phyloP scores from a whole-genome alignment of 805 yeast genomes.

The Nakazawaea ishiwadae region DNA sequence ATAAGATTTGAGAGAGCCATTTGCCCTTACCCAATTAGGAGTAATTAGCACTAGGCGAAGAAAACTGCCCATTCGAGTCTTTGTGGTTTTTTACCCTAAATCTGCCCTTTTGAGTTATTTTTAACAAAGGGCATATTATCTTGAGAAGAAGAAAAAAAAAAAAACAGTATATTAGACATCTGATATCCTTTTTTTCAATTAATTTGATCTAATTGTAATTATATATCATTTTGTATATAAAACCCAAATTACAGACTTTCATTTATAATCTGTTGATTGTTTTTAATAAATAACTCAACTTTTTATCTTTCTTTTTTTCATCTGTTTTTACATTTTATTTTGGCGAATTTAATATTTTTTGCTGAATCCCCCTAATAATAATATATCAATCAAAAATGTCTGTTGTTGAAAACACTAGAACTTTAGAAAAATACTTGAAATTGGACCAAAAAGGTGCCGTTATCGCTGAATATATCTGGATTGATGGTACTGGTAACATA shows the following conservation, averaged over 20 bases:
- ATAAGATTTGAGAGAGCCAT: constrained; percentile 1
- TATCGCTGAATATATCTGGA: constrained; percentile 97
- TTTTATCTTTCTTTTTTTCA: background rate
- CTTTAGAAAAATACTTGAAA: constrained; percentile 76
- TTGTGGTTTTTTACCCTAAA: too few species aligned
- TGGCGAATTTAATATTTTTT: too few species aligned
- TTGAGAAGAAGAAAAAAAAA: too few species aligned
- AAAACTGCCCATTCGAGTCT: too few species aligned
- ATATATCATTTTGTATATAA: too few species aligned
- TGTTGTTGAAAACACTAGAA: constrained; percentile 64
- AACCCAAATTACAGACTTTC: too few species aligned
- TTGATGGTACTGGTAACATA: constrained; percentile 84
- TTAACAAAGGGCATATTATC: too few species aligned
- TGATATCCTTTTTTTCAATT: background rate
- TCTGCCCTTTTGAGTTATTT: background rate
- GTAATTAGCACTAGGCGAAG: too few species aligned
- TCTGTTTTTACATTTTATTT: too few species aligned
- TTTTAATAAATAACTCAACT: background rate
- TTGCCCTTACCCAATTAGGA: background rate
- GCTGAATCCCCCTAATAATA: too few species aligned
- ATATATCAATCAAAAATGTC: background rate
- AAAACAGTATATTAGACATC: constrained; percentile 1
- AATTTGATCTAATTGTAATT: too few species aligned
- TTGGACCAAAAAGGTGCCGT: constrained; percentile 82
- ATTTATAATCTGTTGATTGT: background rate